These are phyloP conservation scores for Cyclotella sp. DNA, from an alignment of 108 stramenopile species.

Conservation along the genomic window DNA sequence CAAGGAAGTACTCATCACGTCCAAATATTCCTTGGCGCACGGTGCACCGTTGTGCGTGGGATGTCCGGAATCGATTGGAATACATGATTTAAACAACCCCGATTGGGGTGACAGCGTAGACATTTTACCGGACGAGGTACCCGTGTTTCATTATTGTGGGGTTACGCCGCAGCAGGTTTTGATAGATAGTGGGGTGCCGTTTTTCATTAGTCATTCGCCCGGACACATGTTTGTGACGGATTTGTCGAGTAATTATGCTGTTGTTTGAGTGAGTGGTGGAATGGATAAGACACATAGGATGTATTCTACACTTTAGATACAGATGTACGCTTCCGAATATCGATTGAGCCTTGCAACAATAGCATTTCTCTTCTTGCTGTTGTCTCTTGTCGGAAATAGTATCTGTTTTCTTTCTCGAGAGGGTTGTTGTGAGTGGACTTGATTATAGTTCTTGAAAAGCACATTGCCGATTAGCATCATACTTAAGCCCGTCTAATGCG, in stretches of 20 bases:
- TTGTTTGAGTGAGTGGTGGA: constrained; percentile 1
- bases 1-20: constrained; percentile 76
- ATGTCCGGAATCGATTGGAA: constrained; percentile 74
- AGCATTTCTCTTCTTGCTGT: too few species aligned
- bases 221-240: constrained; percentile 95
- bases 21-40: constrained; percentile 83
- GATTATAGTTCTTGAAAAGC: constrained; percentile 17
- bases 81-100: constrained; percentile 66
- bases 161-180: constrained; percentile 90
- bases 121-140: constrained; percentile 73
- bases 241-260: constrained; percentile 47
- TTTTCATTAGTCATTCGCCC: constrained; percentile 88
- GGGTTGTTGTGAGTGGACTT: neutral
- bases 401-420: too few species aligned
- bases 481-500: neutral
- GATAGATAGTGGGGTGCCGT: constrained; percentile 65
- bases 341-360: too few species aligned
- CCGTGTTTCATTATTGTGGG: constrained; percentile 95
- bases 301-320: too few species aligned
- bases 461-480: constrained; percentile 21
- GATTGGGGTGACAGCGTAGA: constrained; percentile 87
- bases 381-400: too few species aligned
- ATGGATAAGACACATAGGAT: too few species aligned
- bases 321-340: too few species aligned
- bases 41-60: constrained; percentile 89